Evolutionary conservation across 2,329 filamentous ascomycete species (phyloP), one percentile per base, ranked within the genome.

Genomic region (Magnaporthiopsis incrustans): DNA sequence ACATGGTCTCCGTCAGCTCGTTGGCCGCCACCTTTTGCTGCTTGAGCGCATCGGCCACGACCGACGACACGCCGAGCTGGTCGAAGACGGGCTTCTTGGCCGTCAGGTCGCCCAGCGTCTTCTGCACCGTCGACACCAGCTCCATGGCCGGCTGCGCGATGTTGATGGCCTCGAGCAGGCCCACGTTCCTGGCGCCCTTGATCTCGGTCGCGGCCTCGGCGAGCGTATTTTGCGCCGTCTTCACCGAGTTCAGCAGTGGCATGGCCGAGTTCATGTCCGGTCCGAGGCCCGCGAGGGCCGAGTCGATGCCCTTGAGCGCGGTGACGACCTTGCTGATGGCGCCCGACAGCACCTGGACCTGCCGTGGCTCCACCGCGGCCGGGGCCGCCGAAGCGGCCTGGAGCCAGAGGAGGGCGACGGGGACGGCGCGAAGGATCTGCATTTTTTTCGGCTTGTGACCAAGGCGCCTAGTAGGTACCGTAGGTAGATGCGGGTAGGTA

Each of bases 1-100:
- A 67, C 27, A 72, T 62, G 30, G 70, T 69, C 27, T 66, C 65
- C 63, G 68, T 68, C 32, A 72, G 69, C 26, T 89, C 70, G 5
- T 57, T 25, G 57, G 68, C 63, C 2, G 64, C 64, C 1, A 63
- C 57, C 68, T 71, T 68, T 63, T 72, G 70, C 27, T 68, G 44
- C 58, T 67, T 66, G 59, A 72, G 68, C 62, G 69, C 65, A 62
- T 68, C 64, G 38, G 67, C 67, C 59, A 70, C 70, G 26, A 70
- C 59, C 35, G 65, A 64, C 35, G 68, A 70, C 59, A 68, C 70
- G 26, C 70, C 69, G 18, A 71, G 68, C 67, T 68, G 65, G 66
- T 72, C 70, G 18, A 72, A 67, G 44, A 66, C 64, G 22, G 70
- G 65, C 69, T 72, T 72, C 68, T 72, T 71, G 61, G 61, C 58